These are phyloP conservation scores for Macroventuria anomochaeta DNA, from an alignment of 2,329 filamentous ascomycete genomes.

Conservation along the genomic window DNA sequence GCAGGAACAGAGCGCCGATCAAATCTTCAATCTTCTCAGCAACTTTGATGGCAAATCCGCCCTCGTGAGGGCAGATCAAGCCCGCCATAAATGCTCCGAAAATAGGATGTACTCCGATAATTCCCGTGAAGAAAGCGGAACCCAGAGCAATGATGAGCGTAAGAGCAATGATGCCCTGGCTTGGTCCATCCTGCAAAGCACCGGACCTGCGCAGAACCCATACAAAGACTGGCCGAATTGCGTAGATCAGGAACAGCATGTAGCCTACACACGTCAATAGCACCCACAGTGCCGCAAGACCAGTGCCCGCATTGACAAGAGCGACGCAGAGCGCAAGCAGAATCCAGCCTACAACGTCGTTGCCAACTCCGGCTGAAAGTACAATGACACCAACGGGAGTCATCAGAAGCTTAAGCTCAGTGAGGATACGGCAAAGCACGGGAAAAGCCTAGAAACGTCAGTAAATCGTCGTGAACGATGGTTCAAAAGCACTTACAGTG, in stretches of 20 bases:
- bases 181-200: slow-evolving; percentile 85
- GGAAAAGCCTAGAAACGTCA: slow-evolving; percentile 68
- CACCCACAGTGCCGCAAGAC: slow-evolving; percentile 84
- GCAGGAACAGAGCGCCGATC: slow-evolving; percentile 81
- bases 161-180: slow-evolving; percentile 81
- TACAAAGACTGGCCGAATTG: slow-evolving; percentile 75
- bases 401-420: slow-evolving; percentile 83
- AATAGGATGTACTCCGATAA: slow-evolving; percentile 92
- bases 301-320: slow-evolving; percentile 84
- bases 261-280: slow-evolving; percentile 78
- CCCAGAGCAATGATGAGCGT: slow-evolving; percentile 80
- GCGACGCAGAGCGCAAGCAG: slow-evolving; percentile 91
- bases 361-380: slow-evolving; percentile 87
- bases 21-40: slow-evolving; percentile 96
- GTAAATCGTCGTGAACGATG: background rate
- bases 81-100: slow-evolving; percentile 92
- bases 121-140: slow-evolving; percentile 85
- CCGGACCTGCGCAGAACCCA: slow-evolving; percentile 76
- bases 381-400: slow-evolving; percentile 88
- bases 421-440: slow-evolving; percentile 90
- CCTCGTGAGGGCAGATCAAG: slow-evolving; percentile 87
- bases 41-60: slow-evolving; percentile 87
- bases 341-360: slow-evolving; percentile 89
- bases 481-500: slow-evolving; percentile 62
- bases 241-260: slow-evolving; percentile 75